Conservation (phyloP, 23 red algal species). For the Chondrus crispus region DNA sequence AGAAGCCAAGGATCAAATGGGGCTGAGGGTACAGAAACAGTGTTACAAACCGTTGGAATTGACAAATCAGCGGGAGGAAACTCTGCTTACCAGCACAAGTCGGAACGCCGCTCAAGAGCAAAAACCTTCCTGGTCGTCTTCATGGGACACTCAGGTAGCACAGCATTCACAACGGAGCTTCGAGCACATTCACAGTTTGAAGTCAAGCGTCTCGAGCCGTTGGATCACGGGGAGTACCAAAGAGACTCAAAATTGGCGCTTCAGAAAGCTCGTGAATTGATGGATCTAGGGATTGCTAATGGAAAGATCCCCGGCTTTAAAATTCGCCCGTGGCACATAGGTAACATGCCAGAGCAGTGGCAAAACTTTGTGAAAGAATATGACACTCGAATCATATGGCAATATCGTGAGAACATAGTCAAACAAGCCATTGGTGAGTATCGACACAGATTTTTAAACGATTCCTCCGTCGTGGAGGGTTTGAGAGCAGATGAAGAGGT, state of each 20-base stretch:
- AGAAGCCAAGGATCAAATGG: too few relatives aligned
- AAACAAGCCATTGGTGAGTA: constrained; percentile 75
- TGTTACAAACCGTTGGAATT: too few relatives aligned
- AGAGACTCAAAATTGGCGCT: constrained; percentile 30
- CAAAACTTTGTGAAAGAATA: constrained; percentile 17
- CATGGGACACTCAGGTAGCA: constrained; percentile 74
- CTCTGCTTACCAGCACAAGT: too few relatives aligned
- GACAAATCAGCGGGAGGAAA: too few relatives aligned
- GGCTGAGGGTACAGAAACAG: too few relatives aligned
- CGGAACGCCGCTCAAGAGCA: constrained; percentile 24
- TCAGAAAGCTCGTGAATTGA: constrained; percentile 5
- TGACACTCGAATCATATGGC: constrained; percentile 68
- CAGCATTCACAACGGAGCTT: constrained; percentile 58
- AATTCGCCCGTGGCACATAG: constrained; percentile 55
- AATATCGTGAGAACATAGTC: constrained; percentile 56
- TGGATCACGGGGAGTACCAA: constrained; percentile 51
- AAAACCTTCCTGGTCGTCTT: constrained; percentile 62
- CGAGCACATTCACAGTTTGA: constrained; percentile 37
- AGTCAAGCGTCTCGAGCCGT: constrained; percentile 42
- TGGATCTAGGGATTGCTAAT: constrained; percentile 32
- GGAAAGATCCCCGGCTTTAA: constrained; percentile 65
- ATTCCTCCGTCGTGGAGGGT: constrained; percentile 54
- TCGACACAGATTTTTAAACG: constrained; percentile 52
- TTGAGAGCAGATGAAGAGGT: constrained; percentile 19
- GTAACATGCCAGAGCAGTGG: constrained; percentile 25